Percentiles rank a stretch among this genome's conserved stretches.
Conservation (phyloP, 2,329 filamentous ascomycete genomes). For the Colletotrichum cereale region DNA sequence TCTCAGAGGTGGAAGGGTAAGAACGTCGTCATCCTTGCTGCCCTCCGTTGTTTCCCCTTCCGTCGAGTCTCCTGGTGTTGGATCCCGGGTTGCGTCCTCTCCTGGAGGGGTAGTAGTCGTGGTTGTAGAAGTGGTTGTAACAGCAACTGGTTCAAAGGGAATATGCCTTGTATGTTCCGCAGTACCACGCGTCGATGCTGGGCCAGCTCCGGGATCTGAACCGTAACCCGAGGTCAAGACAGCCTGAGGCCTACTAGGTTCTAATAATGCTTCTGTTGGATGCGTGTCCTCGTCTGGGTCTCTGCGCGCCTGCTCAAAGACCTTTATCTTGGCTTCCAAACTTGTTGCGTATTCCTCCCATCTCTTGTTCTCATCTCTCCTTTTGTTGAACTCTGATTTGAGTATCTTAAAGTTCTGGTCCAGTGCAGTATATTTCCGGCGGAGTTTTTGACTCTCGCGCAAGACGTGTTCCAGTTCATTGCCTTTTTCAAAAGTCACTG, state of each 20-base stretch:
- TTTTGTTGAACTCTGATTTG: slow-evolving; percentile 54
- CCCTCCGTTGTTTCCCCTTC: slow-evolving; percentile 23
- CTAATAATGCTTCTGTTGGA: neutral
- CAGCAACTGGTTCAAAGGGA: neutral
- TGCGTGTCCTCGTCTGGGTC: slow-evolving; percentile 25
- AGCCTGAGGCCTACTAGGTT: slow-evolving; percentile 25
- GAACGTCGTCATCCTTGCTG: slow-evolving; percentile 18
- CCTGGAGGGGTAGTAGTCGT: neutral
- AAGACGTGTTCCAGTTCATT: slow-evolving; percentile 10
- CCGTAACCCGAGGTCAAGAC: slow-evolving; percentile 28
- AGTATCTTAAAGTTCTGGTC: slow-evolving; percentile 56
- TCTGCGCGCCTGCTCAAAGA: slow-evolving; percentile 55
- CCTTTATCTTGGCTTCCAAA: slow-evolving; percentile 58
- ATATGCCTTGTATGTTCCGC: neutral
- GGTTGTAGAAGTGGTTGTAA: neutral
- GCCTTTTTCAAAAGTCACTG: neutral
- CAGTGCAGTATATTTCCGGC: slow-evolving; percentile 56
- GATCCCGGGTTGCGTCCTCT: neutral
- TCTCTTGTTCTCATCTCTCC: slow-evolving; percentile 55
- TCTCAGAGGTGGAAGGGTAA: slow-evolving; percentile 27
- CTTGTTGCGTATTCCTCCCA: slow-evolving; percentile 61
- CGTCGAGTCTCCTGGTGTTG: neutral
- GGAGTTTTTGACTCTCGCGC: slow-evolving; percentile 48
- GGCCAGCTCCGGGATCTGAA: slow-evolving; percentile 23
- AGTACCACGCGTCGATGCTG: neutral